These are phyloP conservation scores for Oenanthe sinensis DNA, from an alignment of 129 eudicot species.

Conservation along the genomic window DNA sequence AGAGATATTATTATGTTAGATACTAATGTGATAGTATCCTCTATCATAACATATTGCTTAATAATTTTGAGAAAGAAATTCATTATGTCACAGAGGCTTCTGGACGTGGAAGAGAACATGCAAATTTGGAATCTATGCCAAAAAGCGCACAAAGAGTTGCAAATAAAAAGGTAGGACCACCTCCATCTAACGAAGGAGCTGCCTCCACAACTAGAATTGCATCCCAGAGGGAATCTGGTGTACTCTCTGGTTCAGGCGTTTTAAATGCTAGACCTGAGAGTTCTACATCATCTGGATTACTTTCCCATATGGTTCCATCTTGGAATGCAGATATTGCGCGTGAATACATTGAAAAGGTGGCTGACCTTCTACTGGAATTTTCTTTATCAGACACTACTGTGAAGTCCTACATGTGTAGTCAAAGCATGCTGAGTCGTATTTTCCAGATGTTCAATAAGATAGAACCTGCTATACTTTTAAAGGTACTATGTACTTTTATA, in stretches of 20 bases:
- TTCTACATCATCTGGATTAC: conserved; percentile 82
- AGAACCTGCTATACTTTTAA: conserved; percentile 77
- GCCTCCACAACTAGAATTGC: conserved; percentile 64
- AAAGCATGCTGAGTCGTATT: conserved; percentile 84
- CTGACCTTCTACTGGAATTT: conserved; percentile 84
- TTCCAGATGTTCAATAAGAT: conserved; percentile 94
- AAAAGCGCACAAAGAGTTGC: conserved; percentile 44
- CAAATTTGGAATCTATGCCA: conserved; percentile 44
- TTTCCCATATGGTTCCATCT: conserved; percentile 75
- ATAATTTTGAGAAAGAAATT: not conserved
- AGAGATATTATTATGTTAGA: not conserved
- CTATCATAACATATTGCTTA: conserved; percentile 1
- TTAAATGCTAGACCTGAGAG: conserved; percentile 91
- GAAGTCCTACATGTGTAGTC: conserved; percentile 91
- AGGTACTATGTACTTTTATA: conserved; percentile 30
- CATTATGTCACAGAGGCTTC: conserved; percentile 61
- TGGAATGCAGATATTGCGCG: conserved; percentile 86
- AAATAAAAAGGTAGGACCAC: conserved; percentile 44
- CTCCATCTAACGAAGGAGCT: conserved; percentile 57
- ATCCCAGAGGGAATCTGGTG: conserved; percentile 86
- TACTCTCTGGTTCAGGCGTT: conserved; percentile 88
- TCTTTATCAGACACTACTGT: conserved; percentile 85
- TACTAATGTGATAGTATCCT: not conserved
- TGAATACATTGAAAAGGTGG: conserved; percentile 80
- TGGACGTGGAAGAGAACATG: conserved; percentile 74